Evolutionary conservation across 2,329 filamentous ascomycete genomes (phyloP).

Genomic region (Fusarium sambucinum): DNA sequence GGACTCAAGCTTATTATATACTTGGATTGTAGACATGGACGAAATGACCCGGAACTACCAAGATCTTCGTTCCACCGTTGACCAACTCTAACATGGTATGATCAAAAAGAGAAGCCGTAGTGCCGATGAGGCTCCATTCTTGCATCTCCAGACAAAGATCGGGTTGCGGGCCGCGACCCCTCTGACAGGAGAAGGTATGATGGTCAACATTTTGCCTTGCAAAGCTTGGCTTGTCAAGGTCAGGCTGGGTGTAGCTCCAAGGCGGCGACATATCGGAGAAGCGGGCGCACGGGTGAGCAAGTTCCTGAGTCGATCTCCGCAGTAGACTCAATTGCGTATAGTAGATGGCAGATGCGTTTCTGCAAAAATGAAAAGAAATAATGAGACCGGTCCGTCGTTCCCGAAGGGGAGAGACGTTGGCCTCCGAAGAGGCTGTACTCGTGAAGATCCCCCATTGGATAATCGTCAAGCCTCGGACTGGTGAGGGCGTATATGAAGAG

Average conservation of each 20-base stretch:
- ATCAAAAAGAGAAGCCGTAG: slow-evolving; percentile 25
- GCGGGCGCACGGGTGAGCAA: slow-evolving; percentile 12
- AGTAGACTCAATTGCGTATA: slow-evolving; percentile 15
- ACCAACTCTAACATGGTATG: slow-evolving; percentile 2
- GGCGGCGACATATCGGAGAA: slow-evolving; percentile 11
- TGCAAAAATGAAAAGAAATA: slow-evolving; percentile 1
- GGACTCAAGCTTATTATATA: slow-evolving; percentile 35
- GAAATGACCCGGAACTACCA: slow-evolving; percentile 2
- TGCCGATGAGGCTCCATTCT: slow-evolving; percentile 22
- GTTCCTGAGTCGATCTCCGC: slow-evolving; percentile 19
- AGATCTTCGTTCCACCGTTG: slow-evolving; percentile 1
- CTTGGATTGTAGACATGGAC: neutral
- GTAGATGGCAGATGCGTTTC: slow-evolving; percentile 10
- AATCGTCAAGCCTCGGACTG: slow-evolving; percentile 1
- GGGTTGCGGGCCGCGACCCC: slow-evolving; percentile 37
- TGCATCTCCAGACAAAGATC: slow-evolving; percentile 9
- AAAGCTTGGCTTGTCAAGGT: neutral
- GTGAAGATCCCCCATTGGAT: slow-evolving; percentile 29
- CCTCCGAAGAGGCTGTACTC: slow-evolving; percentile 37
- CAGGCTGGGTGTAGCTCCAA: slow-evolving; percentile 12
- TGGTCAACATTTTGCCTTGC: slow-evolving; percentile 5
- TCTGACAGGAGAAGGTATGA: slow-evolving; percentile 3
- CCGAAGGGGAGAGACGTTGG: slow-evolving; percentile 20
- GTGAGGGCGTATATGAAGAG: slow-evolving; percentile 6
- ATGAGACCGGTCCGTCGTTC: slow-evolving; percentile 36